phyloP scores from a whole-genome alignment of 108 stramenopile species.

The Nitzschia palea region DNA sequence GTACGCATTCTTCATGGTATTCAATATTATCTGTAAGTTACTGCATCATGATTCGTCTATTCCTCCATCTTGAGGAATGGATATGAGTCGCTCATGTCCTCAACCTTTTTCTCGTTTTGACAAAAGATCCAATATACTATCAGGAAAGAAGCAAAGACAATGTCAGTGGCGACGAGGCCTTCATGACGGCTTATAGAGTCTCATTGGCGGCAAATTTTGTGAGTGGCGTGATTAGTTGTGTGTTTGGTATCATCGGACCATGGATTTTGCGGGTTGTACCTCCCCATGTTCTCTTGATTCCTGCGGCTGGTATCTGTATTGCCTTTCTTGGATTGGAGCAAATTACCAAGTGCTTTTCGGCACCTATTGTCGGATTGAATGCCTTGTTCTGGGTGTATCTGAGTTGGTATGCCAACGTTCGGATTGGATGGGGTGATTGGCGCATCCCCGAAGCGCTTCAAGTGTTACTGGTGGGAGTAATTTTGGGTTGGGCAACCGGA shows the following conservation, averaged over 20 bases:
- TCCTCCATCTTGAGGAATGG: no score
- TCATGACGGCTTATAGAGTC: slow-evolving; percentile 40
- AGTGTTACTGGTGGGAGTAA: slow-evolving; percentile 23
- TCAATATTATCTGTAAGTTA: slow-evolving; percentile 40
- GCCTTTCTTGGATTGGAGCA: slow-evolving; percentile 42
- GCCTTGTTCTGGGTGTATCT: slow-evolving; percentile 35
- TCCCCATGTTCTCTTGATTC: slow-evolving; percentile 30
- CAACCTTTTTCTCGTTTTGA: no score
- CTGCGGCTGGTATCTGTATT: slow-evolving; percentile 44
- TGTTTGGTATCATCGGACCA: slow-evolving; percentile 23
- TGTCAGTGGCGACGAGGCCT: slow-evolving; percentile 15
- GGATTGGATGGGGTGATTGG: slow-evolving; percentile 15
- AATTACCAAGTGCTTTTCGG: slow-evolving; percentile 21
- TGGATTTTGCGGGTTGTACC: slow-evolving; percentile 24
- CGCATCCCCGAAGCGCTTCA: slow-evolving; percentile 38
- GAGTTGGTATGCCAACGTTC: slow-evolving; percentile 32
- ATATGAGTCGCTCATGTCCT: no score
- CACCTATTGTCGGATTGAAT: slow-evolving; percentile 34
- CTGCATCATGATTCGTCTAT: no score
- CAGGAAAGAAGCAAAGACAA: neutral
- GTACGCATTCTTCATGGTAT: slow-evolving; percentile 56
- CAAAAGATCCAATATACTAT: slow-evolving; percentile 11
- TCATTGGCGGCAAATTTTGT: slow-evolving; percentile 57
- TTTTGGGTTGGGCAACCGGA: slow-evolving; percentile 41
- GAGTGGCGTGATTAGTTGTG: slow-evolving; percentile 42